Base-by-base conservation (phyloP, 2,329 filamentous ascomycete genomes). In the Huntiella omanensis region DNA sequence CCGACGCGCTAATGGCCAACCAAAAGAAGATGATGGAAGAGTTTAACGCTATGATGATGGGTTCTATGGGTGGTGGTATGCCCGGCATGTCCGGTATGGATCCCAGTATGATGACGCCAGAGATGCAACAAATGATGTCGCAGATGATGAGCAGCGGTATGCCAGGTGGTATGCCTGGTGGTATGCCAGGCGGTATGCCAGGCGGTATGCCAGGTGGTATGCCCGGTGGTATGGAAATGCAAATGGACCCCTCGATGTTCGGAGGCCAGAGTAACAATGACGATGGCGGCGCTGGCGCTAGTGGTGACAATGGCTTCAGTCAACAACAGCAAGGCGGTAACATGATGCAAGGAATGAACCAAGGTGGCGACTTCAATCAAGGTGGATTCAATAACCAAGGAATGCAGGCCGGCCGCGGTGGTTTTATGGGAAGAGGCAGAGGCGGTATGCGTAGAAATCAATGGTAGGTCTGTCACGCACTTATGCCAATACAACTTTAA, bases 1-100 rank as follows among this genome's bases (percentile, higher is more conserved):
- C 80, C 41, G 75, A 79, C 38, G 67, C 68, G 38, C 70, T 79
- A 45, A 70, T 73, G 15, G 65, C 67, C 46, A 76, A 71, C 53
- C 75, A 75, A 54, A 87, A 92, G 63, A 94, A 88, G 66, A 83
- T 80, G 72, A 73, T 79, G 62, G 75, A 80, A 52, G 75, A 80
- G 36, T 73, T 79, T 63, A 73, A 72, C 55, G 71, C 61, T 59
- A 77, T 79, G 73, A 77, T 79, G 72, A 78, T 79, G 73, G 42
- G 45, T 19, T 33, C 38, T 11, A 71, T 72, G 62, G 62, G 64
- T 13, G 67, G 67, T 36, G 45, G 49, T 10, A 60, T 58, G 3
- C 62, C 57, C 15, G 63, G 59, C 2, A 69, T 71, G 65, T 58
- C 61, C 1, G 62, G 62, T 15, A 46, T 49, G 44, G 74, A 78